Evolutionary conservation across 257 asterid species (phyloP).

Genomic region (Solanum arcanum): DNA sequence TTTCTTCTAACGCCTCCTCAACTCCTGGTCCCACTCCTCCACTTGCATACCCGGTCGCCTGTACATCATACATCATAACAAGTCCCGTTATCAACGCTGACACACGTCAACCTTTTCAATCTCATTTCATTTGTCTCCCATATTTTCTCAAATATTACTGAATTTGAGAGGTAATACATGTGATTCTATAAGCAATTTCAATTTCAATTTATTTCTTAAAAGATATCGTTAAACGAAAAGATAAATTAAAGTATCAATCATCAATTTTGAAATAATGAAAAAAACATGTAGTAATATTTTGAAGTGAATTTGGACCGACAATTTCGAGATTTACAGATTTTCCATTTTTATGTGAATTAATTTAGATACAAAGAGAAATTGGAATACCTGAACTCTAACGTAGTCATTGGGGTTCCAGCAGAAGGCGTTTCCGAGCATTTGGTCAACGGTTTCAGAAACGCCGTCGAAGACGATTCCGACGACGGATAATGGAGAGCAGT

Average conservation of each 20-base stretch:
- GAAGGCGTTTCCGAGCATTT: slow-evolving; percentile 84
- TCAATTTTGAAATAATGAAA: too few relatives aligned
- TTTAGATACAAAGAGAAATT: background rate
- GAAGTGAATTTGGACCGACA: background rate
- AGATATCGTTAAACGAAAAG: too few relatives aligned
- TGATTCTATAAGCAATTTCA: too few relatives aligned
- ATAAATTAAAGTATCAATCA: too few relatives aligned
- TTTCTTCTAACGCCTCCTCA: slow-evolving; percentile 44
- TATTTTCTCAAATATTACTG: background rate
- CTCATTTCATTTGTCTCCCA: background rate
- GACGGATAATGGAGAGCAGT: slow-evolving; percentile 46
- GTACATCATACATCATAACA: background rate
- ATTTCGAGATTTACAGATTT: background rate
- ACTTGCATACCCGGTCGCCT: slow-evolving; percentile 48
- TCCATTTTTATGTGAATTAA: background rate
- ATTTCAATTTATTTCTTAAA: too few relatives aligned
- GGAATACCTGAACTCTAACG: slow-evolving; percentile 78
- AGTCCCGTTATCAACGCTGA: background rate
- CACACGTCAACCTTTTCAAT: background rate
- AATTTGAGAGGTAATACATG: too few relatives aligned
- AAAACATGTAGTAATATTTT: background rate
- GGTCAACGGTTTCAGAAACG: slow-evolving; percentile 87
- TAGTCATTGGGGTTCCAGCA: slow-evolving; percentile 76
- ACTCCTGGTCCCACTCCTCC: slow-evolving; percentile 16
- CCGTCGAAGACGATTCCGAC: slow-evolving; percentile 79